A percentile compares a stretch with the other conserved stretches of the same genome.
Evolutionary conservation across 331 rosid genomes (phyloP).

Genomic region (Rosa hybrid): DNA sequence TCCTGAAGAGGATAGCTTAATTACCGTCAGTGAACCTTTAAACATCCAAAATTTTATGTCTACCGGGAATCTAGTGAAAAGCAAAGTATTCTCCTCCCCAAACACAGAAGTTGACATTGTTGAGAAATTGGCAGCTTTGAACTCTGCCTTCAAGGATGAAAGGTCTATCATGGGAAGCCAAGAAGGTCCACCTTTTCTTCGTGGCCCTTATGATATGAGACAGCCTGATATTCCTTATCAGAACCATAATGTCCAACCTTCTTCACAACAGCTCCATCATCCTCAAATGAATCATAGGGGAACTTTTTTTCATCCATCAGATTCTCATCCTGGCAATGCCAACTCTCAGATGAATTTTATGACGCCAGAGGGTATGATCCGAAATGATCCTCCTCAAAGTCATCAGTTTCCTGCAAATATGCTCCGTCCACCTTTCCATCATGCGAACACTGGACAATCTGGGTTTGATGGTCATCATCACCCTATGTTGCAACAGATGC

Average conservation of each 20-base stretch:
- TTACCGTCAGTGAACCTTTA: constrained; percentile 50
- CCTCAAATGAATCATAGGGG: constrained; percentile 59
- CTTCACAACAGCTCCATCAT: constrained; percentile 62
- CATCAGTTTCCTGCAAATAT: constrained; percentile 69
- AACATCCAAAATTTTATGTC: constrained; percentile 53
- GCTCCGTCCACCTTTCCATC: constrained; percentile 77
- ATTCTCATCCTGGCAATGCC: constrained; percentile 60
- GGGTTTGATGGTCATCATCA: constrained; percentile 74
- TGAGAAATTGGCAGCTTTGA: constrained; percentile 65
- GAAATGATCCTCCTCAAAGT: constrained; percentile 56
- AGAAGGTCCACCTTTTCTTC: constrained; percentile 59
- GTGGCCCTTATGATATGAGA: constrained; percentile 63
- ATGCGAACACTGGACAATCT: constrained; percentile 46
- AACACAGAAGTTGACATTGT: constrained; percentile 56
- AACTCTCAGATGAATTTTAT: constrained; percentile 60
- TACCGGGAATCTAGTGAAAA: constrained; percentile 51
- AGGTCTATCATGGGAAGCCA: constrained; percentile 58
- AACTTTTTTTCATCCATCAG: constrained; percentile 57
- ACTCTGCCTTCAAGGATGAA: constrained; percentile 59
- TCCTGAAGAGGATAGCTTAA: constrained; percentile 80
- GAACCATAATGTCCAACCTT: constrained; percentile 56
- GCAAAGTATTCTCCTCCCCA: constrained; percentile 46
- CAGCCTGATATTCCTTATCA: constrained; percentile 64
- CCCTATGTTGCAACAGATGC: constrained; percentile 79
- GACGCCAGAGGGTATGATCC: constrained; percentile 59